phyloP scores from a whole-genome alignment of 108 stramenopile genomes.

The Cyclotella kingstonii region DNA sequence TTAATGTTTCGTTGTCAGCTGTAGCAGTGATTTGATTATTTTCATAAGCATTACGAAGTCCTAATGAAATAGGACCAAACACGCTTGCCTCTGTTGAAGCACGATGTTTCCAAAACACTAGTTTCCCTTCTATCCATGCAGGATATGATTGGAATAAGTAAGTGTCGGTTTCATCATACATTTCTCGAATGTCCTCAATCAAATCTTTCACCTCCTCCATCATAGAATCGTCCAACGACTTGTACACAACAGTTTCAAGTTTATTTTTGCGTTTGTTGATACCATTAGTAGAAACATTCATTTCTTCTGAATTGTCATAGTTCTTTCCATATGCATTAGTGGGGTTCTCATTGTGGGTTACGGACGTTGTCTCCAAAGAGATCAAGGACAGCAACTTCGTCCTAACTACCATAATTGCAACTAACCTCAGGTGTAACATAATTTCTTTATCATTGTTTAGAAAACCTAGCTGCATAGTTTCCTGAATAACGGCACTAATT shows the following conservation, averaged over 20 bases:
- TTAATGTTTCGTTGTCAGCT: conserved; percentile 31
- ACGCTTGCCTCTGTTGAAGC: conserved; percentile 57
- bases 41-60: conserved; percentile 12
- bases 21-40: conserved; percentile 14
- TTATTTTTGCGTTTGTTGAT: conserved; percentile 32
- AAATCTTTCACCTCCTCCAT: conserved; percentile 71
- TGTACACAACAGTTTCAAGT: conserved; percentile 9
- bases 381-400: conserved; percentile 31
- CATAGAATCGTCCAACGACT: conserved; percentile 33
- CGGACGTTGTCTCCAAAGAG: conserved; percentile 21
- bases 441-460: conserved; percentile 35
- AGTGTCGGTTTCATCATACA: conserved; percentile 67
- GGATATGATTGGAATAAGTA: conserved; percentile 54
- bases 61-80: conserved; percentile 41
- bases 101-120: conserved; percentile 53
- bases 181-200: conserved; percentile 70
- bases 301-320: conserved; percentile 43
- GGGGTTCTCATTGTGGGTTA: not conserved
- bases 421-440: conserved; percentile 43
- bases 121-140: conserved; percentile 57
- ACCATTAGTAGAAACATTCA: conserved; percentile 12
- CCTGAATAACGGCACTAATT: conserved; percentile 54
- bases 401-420: conserved; percentile 43
- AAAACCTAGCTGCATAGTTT: conserved; percentile 63
- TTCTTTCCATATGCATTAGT: conserved; percentile 7